A percentile compares a stretch with the other conserved stretches of the same genome.
Conservation (phyloP, 305 asterid species). For the Rubia peregrina region DNA sequence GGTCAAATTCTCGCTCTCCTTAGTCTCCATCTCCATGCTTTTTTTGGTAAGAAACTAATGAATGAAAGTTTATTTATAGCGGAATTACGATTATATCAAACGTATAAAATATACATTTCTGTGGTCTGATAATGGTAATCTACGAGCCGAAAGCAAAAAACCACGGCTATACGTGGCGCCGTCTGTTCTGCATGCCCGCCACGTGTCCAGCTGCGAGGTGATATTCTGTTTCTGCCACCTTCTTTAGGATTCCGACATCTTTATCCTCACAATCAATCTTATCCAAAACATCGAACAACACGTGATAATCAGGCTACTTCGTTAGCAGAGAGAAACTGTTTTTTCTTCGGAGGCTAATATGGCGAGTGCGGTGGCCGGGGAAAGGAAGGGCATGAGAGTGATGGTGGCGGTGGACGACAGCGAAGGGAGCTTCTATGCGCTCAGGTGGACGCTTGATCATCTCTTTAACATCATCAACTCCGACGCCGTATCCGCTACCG, state of each 20-base stretch:
- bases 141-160: neutral
- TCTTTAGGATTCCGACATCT: neutral
- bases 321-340: neutral
- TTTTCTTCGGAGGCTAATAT: neutral
- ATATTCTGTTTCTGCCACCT: neutral
- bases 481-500: neutral
- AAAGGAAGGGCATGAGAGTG: constrained; percentile 29
- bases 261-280: neutral
- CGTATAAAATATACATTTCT: neutral
- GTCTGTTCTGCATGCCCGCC: constrained; percentile 5
- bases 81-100: neutral
- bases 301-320: neutral
- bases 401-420: constrained; percentile 72
- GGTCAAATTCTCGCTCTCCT: neutral
- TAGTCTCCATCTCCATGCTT: neutral
- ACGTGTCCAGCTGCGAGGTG: neutral
- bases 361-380: constrained; percentile 8
- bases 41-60: neutral
- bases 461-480: constrained; percentile 26
- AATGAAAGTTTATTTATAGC: neutral
- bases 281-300: neutral
- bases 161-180: constrained; percentile 7
- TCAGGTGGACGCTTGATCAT: constrained; percentile 46
- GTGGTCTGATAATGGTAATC: neutral
- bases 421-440: constrained; percentile 62